phyloP scores from a whole-genome alignment of 108 stramenopile species.

The Nitzschia inconspicua region DNA sequence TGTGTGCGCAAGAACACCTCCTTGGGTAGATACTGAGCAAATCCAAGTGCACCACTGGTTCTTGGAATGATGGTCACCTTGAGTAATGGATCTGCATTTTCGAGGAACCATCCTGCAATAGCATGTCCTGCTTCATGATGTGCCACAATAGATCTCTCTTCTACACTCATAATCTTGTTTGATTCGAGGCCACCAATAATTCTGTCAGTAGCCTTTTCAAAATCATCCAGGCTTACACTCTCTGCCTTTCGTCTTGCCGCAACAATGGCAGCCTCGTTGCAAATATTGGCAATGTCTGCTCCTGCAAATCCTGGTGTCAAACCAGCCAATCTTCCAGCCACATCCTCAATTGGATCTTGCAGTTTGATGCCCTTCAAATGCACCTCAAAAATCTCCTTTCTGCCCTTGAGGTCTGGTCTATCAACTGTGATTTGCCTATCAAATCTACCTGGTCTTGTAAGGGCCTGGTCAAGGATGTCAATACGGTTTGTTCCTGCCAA shows the following conservation, averaged over 20 bases:
- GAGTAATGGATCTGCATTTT: slow-evolving; percentile 77
- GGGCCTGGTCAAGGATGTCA: slow-evolving; percentile 88
- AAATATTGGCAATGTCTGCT: slow-evolving; percentile 87
- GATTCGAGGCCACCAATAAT: slow-evolving; percentile 88
- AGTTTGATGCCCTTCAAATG: slow-evolving; percentile 78
- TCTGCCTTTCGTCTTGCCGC: slow-evolving; percentile 63
- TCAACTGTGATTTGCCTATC: slow-evolving; percentile 90
- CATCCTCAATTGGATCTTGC: slow-evolving; percentile 54
- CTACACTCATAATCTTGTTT: slow-evolving; percentile 63
- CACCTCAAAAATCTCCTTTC: slow-evolving; percentile 80
- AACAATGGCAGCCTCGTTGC: slow-evolving; percentile 92
- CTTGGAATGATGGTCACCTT: slow-evolving; percentile 93
- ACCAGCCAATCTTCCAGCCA: slow-evolving; percentile 59
- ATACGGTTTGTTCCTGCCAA: slow-evolving; percentile 93
- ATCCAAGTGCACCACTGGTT: slow-evolving; percentile 81
- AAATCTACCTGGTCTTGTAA: slow-evolving; percentile 92
- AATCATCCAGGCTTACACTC: slow-evolving; percentile 63
- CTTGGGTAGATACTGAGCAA: slow-evolving; percentile 90
- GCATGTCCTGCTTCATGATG: slow-evolving; percentile 93
- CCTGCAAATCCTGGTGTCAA: slow-evolving; percentile 91
- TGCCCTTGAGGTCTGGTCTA: slow-evolving; percentile 80
- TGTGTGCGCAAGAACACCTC: slow-evolving; percentile 87
- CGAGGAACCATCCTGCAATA: slow-evolving; percentile 73
- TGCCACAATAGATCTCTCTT: slow-evolving; percentile 69
- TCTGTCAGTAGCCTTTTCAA: slow-evolving; percentile 93